Evolutionary conservation across 2,329 filamentous ascomycete genomes (phyloP).

Genomic region (Drechslerella stenobrocha): DNA sequence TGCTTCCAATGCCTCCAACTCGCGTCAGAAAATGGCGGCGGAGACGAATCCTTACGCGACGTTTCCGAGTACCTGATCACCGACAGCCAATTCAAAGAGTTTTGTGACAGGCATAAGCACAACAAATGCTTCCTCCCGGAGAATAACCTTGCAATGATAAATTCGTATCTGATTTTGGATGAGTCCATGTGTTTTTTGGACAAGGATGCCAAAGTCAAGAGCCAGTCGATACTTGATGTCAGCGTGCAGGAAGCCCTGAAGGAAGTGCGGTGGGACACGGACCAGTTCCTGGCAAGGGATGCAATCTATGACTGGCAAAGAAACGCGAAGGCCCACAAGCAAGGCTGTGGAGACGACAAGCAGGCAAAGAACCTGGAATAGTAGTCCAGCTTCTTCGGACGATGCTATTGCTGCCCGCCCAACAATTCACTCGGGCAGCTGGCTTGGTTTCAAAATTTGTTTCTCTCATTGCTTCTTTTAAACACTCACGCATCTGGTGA

Average conservation of each 20-base stretch:
- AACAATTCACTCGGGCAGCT: not conserved
- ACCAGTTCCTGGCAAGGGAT: slow-evolving; percentile 58
- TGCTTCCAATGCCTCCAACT: slow-evolving; percentile 63
- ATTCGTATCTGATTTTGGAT: slow-evolving; percentile 59
- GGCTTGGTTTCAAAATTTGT: not conserved
- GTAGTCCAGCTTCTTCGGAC: not conserved
- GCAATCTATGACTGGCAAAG: slow-evolving; percentile 61
- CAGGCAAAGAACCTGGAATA: not conserved
- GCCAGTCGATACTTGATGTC: slow-evolving; percentile 10
- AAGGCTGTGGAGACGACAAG: not conserved
- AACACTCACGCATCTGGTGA: not conserved
- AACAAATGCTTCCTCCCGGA: slow-evolving; percentile 59
- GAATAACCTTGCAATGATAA: slow-evolving; percentile 60
- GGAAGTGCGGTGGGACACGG: slow-evolving; percentile 59
- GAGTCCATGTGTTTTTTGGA: slow-evolving; percentile 29
- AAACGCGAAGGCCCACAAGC: not conserved
- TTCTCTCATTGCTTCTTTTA: not conserved
- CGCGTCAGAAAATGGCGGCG: slow-evolving; percentile 62
- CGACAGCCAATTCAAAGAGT: slow-evolving; percentile 58
- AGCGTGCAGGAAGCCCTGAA: slow-evolving; percentile 56
- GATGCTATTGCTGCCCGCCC: not conserved
- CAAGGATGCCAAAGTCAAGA: slow-evolving; percentile 21
- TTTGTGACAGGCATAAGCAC: slow-evolving; percentile 58
- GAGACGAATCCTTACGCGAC: slow-evolving; percentile 56
- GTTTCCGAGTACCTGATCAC: slow-evolving; percentile 59